Evolutionary conservation across 768 basidiomycete species (phyloP).

Genomic region (Mycena capillaripes): DNA sequence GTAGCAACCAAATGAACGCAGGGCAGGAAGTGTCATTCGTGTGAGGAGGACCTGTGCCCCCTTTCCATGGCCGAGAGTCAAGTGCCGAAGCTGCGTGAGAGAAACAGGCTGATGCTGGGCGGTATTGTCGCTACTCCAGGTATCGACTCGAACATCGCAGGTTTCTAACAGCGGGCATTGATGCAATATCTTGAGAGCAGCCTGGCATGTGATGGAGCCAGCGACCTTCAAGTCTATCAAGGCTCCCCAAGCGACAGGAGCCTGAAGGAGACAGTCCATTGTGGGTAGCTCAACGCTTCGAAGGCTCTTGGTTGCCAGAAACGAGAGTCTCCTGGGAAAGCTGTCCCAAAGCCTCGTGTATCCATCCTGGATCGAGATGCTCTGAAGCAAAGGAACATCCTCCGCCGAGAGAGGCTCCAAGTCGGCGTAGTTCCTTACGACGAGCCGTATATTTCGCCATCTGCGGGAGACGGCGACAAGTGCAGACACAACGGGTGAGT

Average conservation of each 20-base stretch:
- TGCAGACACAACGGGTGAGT: background rate
- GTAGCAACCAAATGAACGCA: no score
- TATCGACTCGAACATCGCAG: background rate
- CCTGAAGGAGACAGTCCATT: background rate
- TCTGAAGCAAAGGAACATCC: background rate
- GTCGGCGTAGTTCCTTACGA: background rate
- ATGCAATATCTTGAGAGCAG: background rate
- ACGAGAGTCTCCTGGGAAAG: background rate
- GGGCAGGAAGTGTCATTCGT: no score
- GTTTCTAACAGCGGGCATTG: background rate
- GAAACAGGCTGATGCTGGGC: no score
- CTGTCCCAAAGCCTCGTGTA: background rate
- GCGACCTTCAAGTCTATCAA: background rate
- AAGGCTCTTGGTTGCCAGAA: background rate
- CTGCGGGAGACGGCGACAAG: background rate
- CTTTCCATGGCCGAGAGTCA: no score
- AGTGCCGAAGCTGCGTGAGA: no score
- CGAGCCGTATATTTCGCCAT: conserved; percentile 1
- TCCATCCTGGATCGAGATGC: background rate
- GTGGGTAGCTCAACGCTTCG: background rate
- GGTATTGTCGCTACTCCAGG: background rate
- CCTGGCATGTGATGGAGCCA: background rate
- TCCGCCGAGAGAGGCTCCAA: background rate
- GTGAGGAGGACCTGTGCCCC: no score
- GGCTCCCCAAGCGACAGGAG: background rate